Evolutionary conservation across 1,284 basidiomycete genomes (phyloP), one percentile per base, ranked within the genome.

Genomic region (Hypsizygus ulmarius): DNA sequence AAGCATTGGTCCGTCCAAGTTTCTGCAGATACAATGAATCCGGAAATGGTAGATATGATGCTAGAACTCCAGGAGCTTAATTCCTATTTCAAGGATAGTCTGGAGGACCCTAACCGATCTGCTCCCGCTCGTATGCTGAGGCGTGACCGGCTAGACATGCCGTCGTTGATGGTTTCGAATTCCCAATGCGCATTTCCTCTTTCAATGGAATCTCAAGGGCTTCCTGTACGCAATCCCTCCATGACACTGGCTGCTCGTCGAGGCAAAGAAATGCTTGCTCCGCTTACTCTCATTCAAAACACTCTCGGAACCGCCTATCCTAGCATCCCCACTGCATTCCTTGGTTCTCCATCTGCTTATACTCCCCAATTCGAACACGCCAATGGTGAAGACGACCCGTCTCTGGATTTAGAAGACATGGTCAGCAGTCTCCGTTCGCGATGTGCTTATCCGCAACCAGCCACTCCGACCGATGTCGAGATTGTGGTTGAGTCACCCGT

Each of bases 291-390:
- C 25, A 62, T 62, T 38, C 53, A 58, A 36, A 55, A 59, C 33
- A 37, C 54, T n/a, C 55, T 60, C 15, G 54, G 57, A 39, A 54
- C 59, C 51, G 53, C 70, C 33, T 84, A 84, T 62, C 81, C 83
- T 29, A 71, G 70, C 44, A 79, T 84, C 36, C 83, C 83, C 12
- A 79, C 79, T 15, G 77, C 82, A 10, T 84, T 84, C 63, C 63
- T 76, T 14, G 79, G 82, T 3, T 75, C 79, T n/a, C 72, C 78
- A 2, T 69, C 72, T 12, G 54, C 65, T 32, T 71, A 77, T 56
- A 69, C 68, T n/a, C 69, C 77, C 9, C 59, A 64, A 32, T 70
- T 71, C 45, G 69, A 74, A 33, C 57, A 61, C 32, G 50, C 53
- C 15, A 57, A 57, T 32, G 33, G 55, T 15, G 45, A 53, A 16